These are phyloP conservation scores for Colletotrichum eremochloae DNA, from an alignment of 2,329 filamentous ascomycete genomes.

Conservation along the genomic window DNA sequence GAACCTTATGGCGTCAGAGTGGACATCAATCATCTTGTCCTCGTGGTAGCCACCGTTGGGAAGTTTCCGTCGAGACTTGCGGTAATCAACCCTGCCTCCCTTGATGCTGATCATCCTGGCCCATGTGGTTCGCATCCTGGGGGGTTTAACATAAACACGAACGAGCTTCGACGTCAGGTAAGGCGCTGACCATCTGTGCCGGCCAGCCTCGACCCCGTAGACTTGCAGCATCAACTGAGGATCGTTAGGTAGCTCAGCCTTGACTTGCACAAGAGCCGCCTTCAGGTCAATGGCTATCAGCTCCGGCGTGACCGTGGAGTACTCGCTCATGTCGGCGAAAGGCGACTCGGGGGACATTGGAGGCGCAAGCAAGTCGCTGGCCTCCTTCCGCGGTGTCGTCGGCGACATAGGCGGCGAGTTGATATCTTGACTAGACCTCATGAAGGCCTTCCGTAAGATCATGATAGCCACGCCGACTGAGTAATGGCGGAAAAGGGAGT, in stretches of 20 bases:
- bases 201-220: slow-evolving; percentile 84
- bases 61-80: slow-evolving; percentile 79
- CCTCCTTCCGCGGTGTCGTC: slow-evolving; percentile 47
- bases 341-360: slow-evolving; percentile 53
- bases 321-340: slow-evolving; percentile 48
- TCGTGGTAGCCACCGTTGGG: slow-evolving; percentile 70
- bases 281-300: slow-evolving; percentile 87
- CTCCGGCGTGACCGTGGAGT: slow-evolving; percentile 64
- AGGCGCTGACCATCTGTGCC: slow-evolving; percentile 88
- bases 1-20: slow-evolving; percentile 86
- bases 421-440: slow-evolving; percentile 62
- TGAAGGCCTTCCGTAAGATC: slow-evolving; percentile 79
- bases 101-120: slow-evolving; percentile 88
- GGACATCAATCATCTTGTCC: slow-evolving; percentile 87
- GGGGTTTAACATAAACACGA: slow-evolving; percentile 89
- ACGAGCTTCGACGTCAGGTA: slow-evolving; percentile 83
- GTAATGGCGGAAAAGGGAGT: slow-evolving; percentile 95
- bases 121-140: slow-evolving; percentile 87
- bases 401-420: slow-evolving; percentile 43
- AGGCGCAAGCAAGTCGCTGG: slow-evolving; percentile 54
- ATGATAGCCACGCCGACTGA: slow-evolving; percentile 84
- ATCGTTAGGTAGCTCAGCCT: slow-evolving; percentile 88
- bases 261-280: slow-evolving; percentile 85
- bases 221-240: slow-evolving; percentile 93
- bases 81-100: slow-evolving; percentile 81